Percentiles rank a stretch among this genome's conserved stretches.
Conservation (phyloP, 1,284 basidiomycete species). For the Malassezia equina region DNA sequence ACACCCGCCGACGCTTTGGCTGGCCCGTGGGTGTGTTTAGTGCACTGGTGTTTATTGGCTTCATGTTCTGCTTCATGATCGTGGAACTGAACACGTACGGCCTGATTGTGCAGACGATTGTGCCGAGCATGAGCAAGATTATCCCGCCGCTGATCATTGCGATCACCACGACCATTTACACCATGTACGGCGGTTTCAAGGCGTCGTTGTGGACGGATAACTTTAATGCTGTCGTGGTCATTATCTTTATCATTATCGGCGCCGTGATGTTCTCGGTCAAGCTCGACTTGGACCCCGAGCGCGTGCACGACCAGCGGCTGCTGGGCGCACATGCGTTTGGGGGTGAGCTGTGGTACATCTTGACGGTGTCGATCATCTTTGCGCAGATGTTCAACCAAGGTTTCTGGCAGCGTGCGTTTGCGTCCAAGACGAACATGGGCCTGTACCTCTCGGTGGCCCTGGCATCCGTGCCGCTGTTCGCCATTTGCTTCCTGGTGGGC, state of each 20-base stretch:
- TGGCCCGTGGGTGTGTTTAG: constrained; percentile 43
- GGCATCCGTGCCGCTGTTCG: constrained; percentile 41
- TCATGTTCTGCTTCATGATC: constrained; percentile 48
- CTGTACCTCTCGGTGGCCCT: constrained; percentile 38
- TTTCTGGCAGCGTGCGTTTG: constrained; percentile 48
- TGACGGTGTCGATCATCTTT: constrained; percentile 42
- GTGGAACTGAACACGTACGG: constrained; percentile 48
- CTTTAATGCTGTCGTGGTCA: constrained; percentile 44
- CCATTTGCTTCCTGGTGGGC: constrained; percentile 45
- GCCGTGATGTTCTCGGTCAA: constrained; percentile 38
- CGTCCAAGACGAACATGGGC: constrained; percentile 38
- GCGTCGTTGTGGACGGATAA: constrained; percentile 48
- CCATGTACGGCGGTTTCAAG: constrained; percentile 47
- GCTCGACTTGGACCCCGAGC: constrained; percentile 33
- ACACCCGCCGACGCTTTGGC: constrained; percentile 43
- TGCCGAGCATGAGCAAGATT: constrained; percentile 25
- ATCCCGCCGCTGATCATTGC: constrained; percentile 45
- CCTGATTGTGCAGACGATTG: constrained; percentile 27
- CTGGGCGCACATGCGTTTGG: constrained; percentile 36
- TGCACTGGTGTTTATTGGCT: constrained; percentile 41
- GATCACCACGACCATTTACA: constrained; percentile 45
- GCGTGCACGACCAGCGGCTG: constrained; percentile 33
- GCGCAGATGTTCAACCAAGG: constrained; percentile 48
- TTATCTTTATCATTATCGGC: constrained; percentile 42
- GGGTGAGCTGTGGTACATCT: constrained; percentile 46